Conservation (phyloP, 768 basidiomycete genomes). For the Xanthoconium purpureum region DNA sequence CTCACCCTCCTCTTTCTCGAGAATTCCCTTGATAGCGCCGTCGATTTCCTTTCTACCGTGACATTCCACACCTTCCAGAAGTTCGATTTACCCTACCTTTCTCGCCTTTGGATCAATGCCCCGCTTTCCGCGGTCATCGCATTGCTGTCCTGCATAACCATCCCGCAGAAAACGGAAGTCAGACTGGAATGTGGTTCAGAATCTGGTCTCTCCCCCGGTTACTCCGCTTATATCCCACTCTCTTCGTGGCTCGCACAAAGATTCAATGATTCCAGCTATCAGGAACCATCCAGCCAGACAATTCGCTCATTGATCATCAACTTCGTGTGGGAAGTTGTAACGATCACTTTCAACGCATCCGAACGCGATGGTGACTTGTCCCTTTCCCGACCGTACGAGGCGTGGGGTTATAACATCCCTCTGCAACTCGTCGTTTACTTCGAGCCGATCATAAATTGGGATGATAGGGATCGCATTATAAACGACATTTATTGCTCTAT, state of each 20-base stretch:
- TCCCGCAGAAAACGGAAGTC: background rate
- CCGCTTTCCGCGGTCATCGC: slow-evolving; percentile 4
- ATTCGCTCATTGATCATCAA: background rate
- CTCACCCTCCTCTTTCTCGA: slow-evolving; percentile 34
- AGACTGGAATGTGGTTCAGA: background rate
- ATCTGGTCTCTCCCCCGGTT: background rate
- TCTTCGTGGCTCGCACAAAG: background rate
- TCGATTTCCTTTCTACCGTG: background rate
- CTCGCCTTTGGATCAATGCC: slow-evolving; percentile 3
- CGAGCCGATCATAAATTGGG: background rate
- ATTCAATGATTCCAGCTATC: background rate
- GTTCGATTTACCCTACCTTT: slow-evolving; percentile 4
- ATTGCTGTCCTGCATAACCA: slow-evolving; percentile 5
- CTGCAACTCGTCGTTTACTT: background rate
- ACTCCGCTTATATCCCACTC: background rate
- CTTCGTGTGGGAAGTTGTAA: background rate
- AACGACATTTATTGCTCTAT: background rate
- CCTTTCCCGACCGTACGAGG: background rate
- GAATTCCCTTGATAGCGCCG: slow-evolving; percentile 23
- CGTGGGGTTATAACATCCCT: background rate
- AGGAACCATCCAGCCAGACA: background rate
- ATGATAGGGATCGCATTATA: background rate
- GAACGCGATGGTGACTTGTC: background rate
- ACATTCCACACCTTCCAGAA: background rate
- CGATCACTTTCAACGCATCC: background rate